Base-by-base conservation (phyloP, 306 rosid species). In the Medicago lupulina region DNA sequence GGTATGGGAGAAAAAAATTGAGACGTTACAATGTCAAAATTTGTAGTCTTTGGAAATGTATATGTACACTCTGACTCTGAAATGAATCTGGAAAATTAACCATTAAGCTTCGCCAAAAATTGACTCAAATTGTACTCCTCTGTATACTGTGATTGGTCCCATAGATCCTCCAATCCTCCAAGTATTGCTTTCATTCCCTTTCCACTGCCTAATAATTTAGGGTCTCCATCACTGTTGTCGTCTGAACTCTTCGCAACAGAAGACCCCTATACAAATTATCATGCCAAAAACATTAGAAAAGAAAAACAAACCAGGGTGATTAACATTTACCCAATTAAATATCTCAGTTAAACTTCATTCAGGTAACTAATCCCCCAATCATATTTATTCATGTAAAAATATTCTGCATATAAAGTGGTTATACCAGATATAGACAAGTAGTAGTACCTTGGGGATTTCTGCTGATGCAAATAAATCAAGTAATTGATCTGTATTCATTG, bases 401-500 rank as follows among this genome's bases (percentile, higher is more conserved):
- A 12, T n/a, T 18, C 44, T 63, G 74, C 50, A 64, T 55, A 55
- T 64, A 65, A 50, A 28, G 11, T 64, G 64, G 54, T 38, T 39
- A 50, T 25, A 34, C 63, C 14, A 69, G 77, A 70, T 31, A 75
- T 55, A 50, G 71, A 71, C 65, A 66, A 5, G 49, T 41, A 57
- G 49, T 41, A 57, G 13, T 14, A 16, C 89, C 70, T 80, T 87
- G 71, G 86, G 76, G 67, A 83, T 73, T 68, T 95, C 97, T 41
- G 95, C 97, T 1, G 98, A 84, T 51, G 93, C 91, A 84, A 95
- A 95, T 71, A 92, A 89, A 86, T 95, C 98, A 50, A 95, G 98
- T 85, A 95, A 83, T 81, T 95, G 98, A 76, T 95, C 97, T 25
- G 98, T 95, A 80, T 95, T 95, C 98, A 95, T 95, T n/a, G 98